Evolutionary conservation across 164 flowering plant species (phyloP), one percentile per base, ranked within the genome.

Genomic region (Saururus chinensis): DNA sequence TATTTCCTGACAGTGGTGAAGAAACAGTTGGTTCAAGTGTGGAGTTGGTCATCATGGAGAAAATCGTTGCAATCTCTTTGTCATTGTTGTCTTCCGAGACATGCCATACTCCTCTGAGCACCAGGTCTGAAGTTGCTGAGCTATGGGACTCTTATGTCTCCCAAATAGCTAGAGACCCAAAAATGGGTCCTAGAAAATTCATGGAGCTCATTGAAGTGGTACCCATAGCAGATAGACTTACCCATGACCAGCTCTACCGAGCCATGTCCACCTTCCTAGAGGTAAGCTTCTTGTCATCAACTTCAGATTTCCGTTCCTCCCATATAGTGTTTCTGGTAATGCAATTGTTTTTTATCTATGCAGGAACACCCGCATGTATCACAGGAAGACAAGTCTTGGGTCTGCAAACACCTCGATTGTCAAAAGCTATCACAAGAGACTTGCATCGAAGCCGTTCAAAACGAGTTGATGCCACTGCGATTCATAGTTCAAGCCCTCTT

Each of bases 381-480:
- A 40, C 95, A 83, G 68, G 92, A 85, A 69, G 95, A 89, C 59
- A 92, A 82, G 70, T 72, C 75, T 12, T 62, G 57, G 20, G 83
- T 89, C 25, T 89, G 95, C 85, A 84, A 80, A 67, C 76, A 87
- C 81, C 89, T 92, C 68, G 77, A 73, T 79, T 87, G 98, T 75
- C 91, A 84, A 64, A 89, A 82, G 66, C 81, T 92, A 59, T 92
- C 98, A 48, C 95, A 84, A 60, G 84, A 81, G 61, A 73, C 77
- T 35, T 87, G 95, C 75, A 76, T 89, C 24, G 86, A 92, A 59
- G 96, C 93, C 9, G 96, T 92, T 72, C 95, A 87, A 68, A 92
- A 92, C 62, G 92, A 89, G 63, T 19, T 82, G 73, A 92, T 92
- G 98, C 98, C 98, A 0, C 78, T 92, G 45, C 87, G 96, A 37